phyloP scores from a whole-genome alignment of 2,329 filamentous ascomycete genomes.

The Chrysoporthe austroafricana region DNA sequence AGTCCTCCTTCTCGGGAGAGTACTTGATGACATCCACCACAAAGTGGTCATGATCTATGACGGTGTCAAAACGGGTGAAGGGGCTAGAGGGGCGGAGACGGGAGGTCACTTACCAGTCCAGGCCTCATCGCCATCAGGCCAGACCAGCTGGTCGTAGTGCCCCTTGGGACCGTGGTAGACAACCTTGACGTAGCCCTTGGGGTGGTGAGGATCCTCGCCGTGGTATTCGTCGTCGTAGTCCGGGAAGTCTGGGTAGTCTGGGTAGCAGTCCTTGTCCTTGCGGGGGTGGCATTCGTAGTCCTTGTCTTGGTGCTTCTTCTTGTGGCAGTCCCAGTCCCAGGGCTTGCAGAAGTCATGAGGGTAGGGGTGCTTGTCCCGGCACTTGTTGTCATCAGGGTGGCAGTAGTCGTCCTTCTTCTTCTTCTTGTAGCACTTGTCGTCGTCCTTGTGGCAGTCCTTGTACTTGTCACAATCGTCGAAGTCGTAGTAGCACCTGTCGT shows the following conservation, averaged over 20 bases:
- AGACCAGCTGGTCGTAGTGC: conserved; percentile 23
- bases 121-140: conserved; percentile 27
- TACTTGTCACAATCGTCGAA: conserved; percentile 21
- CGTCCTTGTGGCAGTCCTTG: conserved; percentile 11
- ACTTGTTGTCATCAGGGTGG: conserved; percentile 8
- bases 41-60: conserved; percentile 19
- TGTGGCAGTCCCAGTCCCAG: conserved; percentile 17
- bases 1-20: conserved; percentile 19
- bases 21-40: conserved; percentile 26
- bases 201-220: conserved; percentile 11
- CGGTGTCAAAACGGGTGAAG: neutral
- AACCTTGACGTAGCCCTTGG: conserved; percentile 16
- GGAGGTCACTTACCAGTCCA: conserved; percentile 22
- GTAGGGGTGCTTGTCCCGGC: conserved; percentile 7
- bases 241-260: conserved; percentile 10
- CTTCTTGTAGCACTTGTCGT: conserved; percentile 15
- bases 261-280: conserved; percentile 18
- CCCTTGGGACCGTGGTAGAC: conserved; percentile 15
- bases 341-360: conserved; percentile 21
- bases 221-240: conserved; percentile 9
- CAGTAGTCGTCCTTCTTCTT: conserved; percentile 11
- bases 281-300: conserved; percentile 19
- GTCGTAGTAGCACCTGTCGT: conserved; percentile 16
- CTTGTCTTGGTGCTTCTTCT: conserved; percentile 15
- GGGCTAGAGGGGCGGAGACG: neutral